Evolutionary conservation across 192 early-diverging fungal genomes (phyloP), one percentile per base, ranked within the genome.

Genomic region (Entomortierella chlamydospora): DNA sequence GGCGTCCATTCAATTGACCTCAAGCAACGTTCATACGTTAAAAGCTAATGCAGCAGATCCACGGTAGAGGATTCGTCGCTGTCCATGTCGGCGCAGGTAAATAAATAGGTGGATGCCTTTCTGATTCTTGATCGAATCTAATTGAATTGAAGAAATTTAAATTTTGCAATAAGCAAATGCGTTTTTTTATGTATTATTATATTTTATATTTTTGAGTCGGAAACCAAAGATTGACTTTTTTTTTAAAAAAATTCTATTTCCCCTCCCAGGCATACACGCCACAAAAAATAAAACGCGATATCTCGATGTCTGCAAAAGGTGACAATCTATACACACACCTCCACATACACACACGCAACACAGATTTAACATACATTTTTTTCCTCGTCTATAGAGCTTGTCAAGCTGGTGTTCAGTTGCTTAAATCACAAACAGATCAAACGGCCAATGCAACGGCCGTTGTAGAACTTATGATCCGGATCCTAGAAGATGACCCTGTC

Each of bases 81-180:
- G 86, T 87, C 11, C 86, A 87, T 78, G 82, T 85, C 34, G 86
- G 86, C 10, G 86, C 86, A 50, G 86, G 85, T 83, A 83, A 59
- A 42, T 4, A 2, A n/a, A n/a, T n/a, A n/a, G n/a, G n/a, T n/a
- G n/a, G n/a, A n/a, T n/a, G n/a, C n/a, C n/a, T n/a, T n/a, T n/a
- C n/a, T n/a, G n/a, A n/a, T n/a, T n/a, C n/a, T n/a, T n/a, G n/a
- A n/a, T n/a, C n/a, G n/a, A n/a, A n/a, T n/a, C n/a, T n/a, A n/a
- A n/a, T n/a, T n/a, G n/a, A n/a, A n/a, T n/a, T n/a, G n/a, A n/a
- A n/a, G n/a, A n/a, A n/a, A n/a, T n/a, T n/a, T n/a, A n/a, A n/a
- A n/a, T n/a, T n/a, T n/a, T n/a, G n/a, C n/a, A n/a, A n/a, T n/a
- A n/a, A n/a, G n/a, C n/a, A n/a, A n/a, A n/a, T n/a, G n/a, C n/a